Conservation (phyloP, 805 yeast genomes). For the Cyberlindnera mycetangii region DNA sequence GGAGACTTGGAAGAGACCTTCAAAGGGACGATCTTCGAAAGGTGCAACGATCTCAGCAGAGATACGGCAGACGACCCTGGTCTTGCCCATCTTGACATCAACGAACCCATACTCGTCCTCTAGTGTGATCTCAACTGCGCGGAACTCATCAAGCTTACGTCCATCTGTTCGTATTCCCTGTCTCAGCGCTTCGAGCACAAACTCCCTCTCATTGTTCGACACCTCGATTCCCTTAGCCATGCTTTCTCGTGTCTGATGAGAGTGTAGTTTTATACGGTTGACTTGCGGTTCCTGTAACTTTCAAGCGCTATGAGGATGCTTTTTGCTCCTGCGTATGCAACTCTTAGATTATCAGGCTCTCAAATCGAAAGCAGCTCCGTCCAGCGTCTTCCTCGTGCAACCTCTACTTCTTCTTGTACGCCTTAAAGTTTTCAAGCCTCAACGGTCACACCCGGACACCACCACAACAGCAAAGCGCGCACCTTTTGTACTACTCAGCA, state of each 20-base stretch:
- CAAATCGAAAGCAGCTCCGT: no score
- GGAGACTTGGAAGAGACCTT: conserved; percentile 79
- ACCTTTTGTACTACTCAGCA: neutral
- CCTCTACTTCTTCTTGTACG: neutral
- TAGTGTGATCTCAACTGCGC: conserved; percentile 62
- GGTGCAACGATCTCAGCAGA: conserved; percentile 78
- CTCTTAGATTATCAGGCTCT: no score
- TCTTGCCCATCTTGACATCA: conserved; percentile 72
- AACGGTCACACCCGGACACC: neutral
- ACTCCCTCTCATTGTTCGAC: conserved; percentile 60
- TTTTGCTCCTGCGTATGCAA: no score
- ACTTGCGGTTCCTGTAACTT: no score
- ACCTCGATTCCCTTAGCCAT: conserved; percentile 65
- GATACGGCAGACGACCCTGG: conserved; percentile 67
- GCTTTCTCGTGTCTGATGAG: neutral
- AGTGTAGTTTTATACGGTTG: neutral
- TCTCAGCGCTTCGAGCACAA: conserved; percentile 60
- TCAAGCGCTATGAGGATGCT: no score
- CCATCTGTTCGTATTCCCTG: conserved; percentile 67
- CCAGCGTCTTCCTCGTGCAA: no score
- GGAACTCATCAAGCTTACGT: conserved; percentile 57
- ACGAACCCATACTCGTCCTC: conserved; percentile 79
- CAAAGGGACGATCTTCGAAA: conserved; percentile 88
- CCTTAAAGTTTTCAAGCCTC: neutral
- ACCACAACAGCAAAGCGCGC: neutral